Evolutionary conservation across 148 eudicot species (phyloP).

Genomic region (Diospyros lotus): DNA sequence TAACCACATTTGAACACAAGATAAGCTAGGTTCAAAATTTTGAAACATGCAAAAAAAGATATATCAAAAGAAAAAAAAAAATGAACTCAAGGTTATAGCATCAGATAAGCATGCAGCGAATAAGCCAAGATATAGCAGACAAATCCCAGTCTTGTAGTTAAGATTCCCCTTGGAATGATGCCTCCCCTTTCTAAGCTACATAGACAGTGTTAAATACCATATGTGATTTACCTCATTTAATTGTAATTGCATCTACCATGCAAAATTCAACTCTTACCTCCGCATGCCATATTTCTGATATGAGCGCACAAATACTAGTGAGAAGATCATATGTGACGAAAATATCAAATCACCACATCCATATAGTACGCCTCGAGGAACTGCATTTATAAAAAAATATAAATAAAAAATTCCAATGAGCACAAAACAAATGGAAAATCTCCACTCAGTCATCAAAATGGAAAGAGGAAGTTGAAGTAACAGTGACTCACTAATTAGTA

Average conservation of each 20-base stretch:
- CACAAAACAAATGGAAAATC: background rate
- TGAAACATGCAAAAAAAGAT: too few species aligned
- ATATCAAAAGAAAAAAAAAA: too few species aligned
- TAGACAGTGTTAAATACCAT: background rate
- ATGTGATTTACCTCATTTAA: background rate
- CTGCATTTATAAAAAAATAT: slow-evolving; percentile 41
- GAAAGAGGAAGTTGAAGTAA: background rate
- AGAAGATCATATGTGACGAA: slow-evolving; percentile 97
- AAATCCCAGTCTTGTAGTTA: background rate
- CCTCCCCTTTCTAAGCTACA: background rate
- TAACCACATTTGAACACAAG: too few species aligned
- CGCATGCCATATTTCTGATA: slow-evolving; percentile 85
- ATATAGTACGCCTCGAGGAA: slow-evolving; percentile 74
- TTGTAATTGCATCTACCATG: background rate
- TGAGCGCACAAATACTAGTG: slow-evolving; percentile 86
- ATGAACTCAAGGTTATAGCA: too few species aligned
- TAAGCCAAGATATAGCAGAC: background rate
- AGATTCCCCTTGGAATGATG: background rate
- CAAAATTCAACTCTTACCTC: slow-evolving; percentile 39
- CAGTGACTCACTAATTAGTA: slow-evolving; percentile 57
- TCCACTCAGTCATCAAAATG: background rate
- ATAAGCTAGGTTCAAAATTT: too few species aligned
- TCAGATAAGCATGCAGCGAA: too few species aligned
- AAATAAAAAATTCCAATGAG: background rate
- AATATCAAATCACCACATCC: slow-evolving; percentile 98